Conservation (phyloP, 768 basidiomycete species). For the Exidia glandulosa region DNA sequence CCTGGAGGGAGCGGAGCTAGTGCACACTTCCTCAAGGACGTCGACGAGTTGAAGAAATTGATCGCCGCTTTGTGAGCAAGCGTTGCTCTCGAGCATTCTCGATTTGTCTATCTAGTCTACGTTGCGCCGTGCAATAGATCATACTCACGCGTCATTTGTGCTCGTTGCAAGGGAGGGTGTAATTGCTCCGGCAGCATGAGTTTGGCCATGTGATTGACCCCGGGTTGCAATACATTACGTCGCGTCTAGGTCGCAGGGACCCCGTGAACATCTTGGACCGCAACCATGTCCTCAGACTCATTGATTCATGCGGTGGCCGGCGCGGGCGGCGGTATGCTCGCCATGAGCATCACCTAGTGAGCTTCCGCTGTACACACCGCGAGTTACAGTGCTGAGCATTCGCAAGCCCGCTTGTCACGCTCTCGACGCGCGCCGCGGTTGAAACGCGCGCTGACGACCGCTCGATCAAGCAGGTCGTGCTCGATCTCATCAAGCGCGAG, state of each 20-base stretch:
- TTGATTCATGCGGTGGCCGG: conserved; percentile 81
- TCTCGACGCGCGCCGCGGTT: conserved; percentile 90
- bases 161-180: too few species aligned
- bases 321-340: conserved; percentile 78
- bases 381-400: background rate
- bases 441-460: conserved; percentile 66
- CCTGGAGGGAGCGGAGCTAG: conserved; percentile 30
- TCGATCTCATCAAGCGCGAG: conserved; percentile 74
- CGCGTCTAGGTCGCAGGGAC: background rate
- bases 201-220: too few species aligned
- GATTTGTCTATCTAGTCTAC: background rate
- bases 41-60: conserved; percentile 57
- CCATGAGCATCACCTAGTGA: conserved; percentile 87
- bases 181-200: too few species aligned
- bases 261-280: background rate
- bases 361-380: conserved; percentile 17
- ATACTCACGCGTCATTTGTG: background rate
- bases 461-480: conserved; percentile 54
- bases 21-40: conserved; percentile 56
- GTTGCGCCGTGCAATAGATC: too few species aligned
- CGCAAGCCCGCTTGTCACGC: conserved; percentile 74
- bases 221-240: background rate
- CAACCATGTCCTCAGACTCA: conserved; percentile 38
- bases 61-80: conserved; percentile 34
- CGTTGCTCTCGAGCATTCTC: background rate